Base-by-base conservation (phyloP, 208 protist species). In the Trypanosoma cruzi region DNA sequence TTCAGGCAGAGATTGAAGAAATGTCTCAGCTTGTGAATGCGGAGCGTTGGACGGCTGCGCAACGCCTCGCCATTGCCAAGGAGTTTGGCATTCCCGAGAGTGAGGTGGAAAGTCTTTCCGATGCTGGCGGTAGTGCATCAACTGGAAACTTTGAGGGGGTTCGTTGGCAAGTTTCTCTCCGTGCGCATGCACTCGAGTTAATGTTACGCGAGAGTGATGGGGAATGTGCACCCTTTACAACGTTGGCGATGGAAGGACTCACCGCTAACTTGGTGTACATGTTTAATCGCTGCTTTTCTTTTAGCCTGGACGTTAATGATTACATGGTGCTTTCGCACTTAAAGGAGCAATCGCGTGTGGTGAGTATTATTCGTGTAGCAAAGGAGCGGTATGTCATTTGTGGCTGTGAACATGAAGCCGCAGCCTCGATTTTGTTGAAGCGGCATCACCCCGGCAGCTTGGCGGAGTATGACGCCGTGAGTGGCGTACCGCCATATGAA, bases 61-160 rank as follows among this genome's bases (percentile, higher is more conserved):
- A 93, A 68, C 84, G 88, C 7, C 52, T 79, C 2, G 77, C 77
- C 20, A 87, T 93, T 63, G 88, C 84, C 16, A 80, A 82, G 40
- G 82, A 93, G 68, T 84, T 90, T 63, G 84, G 84, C 53, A 67
- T 90, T 53, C 68, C 80, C 5, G 73, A 71, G 5, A 73, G 83
- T 22, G 88, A 93, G 24, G 73, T 77, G n/a, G 56, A 65, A 16
- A 75, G 64, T 18, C 67, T 90, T 31, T 10, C 75, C 3, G 75
- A 80, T 36, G 64, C 46, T 18, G 36, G 60, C 24, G 36, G 37
- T 14, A 20, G 6, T 7, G 28, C 64, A 53, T 37, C n/a, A 7
- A n/a, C 48, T 37, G 18, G 11, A 16, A 22, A 4, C 24, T 4
- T 32, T 18, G 57, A 11, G 18, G 63, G 28, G 32, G 2, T 64